Percentiles rank a stretch among this genome's conserved stretches.
These are phyloP conservation scores for Takashimella koratensis DNA, from an alignment of 1,284 basidiomycete genomes.

Conservation along the genomic window DNA sequence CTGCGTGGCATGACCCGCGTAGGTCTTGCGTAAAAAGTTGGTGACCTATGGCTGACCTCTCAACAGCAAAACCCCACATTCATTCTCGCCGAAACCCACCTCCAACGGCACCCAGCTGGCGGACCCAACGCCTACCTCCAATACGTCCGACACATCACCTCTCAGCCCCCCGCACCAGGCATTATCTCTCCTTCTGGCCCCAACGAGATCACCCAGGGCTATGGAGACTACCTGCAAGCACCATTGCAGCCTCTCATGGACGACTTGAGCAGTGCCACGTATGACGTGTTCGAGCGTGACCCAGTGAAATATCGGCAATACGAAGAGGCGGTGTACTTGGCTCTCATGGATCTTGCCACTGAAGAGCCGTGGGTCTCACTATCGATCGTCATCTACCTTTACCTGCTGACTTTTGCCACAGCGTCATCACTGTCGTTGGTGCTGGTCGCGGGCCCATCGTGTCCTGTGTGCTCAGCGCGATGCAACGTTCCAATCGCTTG, in stretches of 20 bases:
- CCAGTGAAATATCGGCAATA: constrained; percentile 95
- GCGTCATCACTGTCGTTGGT: constrained; percentile 84
- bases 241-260: constrained; percentile 97
- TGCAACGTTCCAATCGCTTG: constrained; percentile 61
- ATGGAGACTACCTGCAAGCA: constrained; percentile 92
- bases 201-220: constrained; percentile 86
- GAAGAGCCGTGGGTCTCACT: not conserved
- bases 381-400: not conserved
- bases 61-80: constrained; percentile 74
- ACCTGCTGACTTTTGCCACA: constrained; percentile 39
- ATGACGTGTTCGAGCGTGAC: constrained; percentile 96
- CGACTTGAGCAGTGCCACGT: constrained; percentile 89
- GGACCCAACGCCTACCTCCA: constrained; percentile 85
- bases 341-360: constrained; percentile 65
- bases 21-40: constrained; percentile 36
- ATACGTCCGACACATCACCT: constrained; percentile 80
- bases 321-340: constrained; percentile 85
- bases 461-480: constrained; percentile 74
- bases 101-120: constrained; percentile 67
- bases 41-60: constrained; percentile 1
- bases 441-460: constrained; percentile 94
- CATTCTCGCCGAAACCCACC: constrained; percentile 67
- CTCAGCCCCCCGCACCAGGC: constrained; percentile 49
- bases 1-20: constrained; percentile 83
- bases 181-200: constrained; percentile 49